Percentiles rank a stretch among this genome's conserved stretches.
These are phyloP conservation scores for Nemophila menziesii DNA, from an alignment of 257 asterid species.

Conservation along the genomic window DNA sequence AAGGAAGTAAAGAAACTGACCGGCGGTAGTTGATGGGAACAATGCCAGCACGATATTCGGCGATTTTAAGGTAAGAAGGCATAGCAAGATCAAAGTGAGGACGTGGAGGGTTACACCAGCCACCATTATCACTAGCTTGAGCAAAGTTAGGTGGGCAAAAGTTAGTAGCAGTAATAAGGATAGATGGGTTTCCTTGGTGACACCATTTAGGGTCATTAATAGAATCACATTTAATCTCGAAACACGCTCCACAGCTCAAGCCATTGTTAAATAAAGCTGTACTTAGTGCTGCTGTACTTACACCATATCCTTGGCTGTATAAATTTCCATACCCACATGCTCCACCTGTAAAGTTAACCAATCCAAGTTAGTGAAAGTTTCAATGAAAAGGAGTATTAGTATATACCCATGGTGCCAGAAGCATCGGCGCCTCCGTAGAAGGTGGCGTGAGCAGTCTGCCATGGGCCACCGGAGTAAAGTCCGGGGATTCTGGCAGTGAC, in stretches of 20 bases:
- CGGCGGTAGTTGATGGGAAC: slow-evolving; percentile 1
- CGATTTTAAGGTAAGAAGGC: slow-evolving; percentile 1
- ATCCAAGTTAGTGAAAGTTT: background rate
- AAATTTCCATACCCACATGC: slow-evolving; percentile 2
- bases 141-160: slow-evolving; percentile 4
- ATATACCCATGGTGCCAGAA: slow-evolving; percentile 21
- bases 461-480: slow-evolving; percentile 16
- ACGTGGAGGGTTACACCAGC: slow-evolving; percentile 3
- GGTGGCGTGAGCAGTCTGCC: slow-evolving; percentile 24
- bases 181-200: slow-evolving; percentile 3
- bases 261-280: slow-evolving; percentile 1
- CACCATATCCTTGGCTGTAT: slow-evolving; percentile 2
- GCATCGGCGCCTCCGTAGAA: slow-evolving; percentile 26
- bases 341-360: background rate
- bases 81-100: slow-evolving; percentile 2
- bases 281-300: slow-evolving; percentile 2
- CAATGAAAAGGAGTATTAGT: background rate
- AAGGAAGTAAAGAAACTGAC: background rate
- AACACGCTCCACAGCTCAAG: background rate
- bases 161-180: background rate
- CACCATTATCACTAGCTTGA: background rate
- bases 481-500: slow-evolving; percentile 15
- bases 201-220: slow-evolving; percentile 2
- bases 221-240: slow-evolving; percentile 1
- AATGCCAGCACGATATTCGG: background rate